phyloP scores from a whole-genome alignment of 225 moss, liverwort and hornwort species.

The Ulota crispa region DNA sequence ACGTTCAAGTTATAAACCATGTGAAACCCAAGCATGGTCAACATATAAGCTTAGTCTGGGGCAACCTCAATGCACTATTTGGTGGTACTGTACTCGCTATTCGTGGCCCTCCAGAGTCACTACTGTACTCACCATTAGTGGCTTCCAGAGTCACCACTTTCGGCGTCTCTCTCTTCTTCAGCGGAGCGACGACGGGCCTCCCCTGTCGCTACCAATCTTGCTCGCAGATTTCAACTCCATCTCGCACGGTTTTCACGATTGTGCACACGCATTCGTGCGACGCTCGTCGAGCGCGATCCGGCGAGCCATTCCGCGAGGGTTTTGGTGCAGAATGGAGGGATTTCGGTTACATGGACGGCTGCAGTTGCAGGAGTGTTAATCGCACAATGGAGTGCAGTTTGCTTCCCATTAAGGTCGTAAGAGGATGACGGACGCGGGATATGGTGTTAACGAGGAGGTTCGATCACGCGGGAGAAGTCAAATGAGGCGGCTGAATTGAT shows the following conservation, averaged over 20 bases:
- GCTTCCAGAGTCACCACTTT: background rate
- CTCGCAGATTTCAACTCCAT: background rate
- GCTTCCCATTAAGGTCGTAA: background rate
- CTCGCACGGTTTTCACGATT: background rate
- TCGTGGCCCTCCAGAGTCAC: too few species aligned
- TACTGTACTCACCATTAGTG: constrained; percentile 9
- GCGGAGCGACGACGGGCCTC: background rate
- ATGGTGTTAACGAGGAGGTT: background rate
- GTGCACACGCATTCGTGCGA: background rate
- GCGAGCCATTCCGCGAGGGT: background rate
- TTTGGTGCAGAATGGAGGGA: constrained; percentile 14
- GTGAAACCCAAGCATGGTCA: too few species aligned
- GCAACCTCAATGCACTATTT: too few species aligned
- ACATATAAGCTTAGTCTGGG: too few species aligned
- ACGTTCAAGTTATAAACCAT: too few species aligned
- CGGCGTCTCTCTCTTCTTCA: background rate
- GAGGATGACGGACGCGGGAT: background rate
- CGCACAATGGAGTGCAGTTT: background rate
- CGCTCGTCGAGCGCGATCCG: background rate
- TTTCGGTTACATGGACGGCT: background rate
- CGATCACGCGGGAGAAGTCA: constrained; percentile 22
- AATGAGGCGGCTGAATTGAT: constrained; percentile 18
- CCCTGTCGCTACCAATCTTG: background rate
- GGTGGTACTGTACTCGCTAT: background rate
- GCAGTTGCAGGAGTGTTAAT: background rate